phyloP scores from a whole-genome alignment of 1,284 basidiomycete genomes.

The Schizopora paradoxa region DNA sequence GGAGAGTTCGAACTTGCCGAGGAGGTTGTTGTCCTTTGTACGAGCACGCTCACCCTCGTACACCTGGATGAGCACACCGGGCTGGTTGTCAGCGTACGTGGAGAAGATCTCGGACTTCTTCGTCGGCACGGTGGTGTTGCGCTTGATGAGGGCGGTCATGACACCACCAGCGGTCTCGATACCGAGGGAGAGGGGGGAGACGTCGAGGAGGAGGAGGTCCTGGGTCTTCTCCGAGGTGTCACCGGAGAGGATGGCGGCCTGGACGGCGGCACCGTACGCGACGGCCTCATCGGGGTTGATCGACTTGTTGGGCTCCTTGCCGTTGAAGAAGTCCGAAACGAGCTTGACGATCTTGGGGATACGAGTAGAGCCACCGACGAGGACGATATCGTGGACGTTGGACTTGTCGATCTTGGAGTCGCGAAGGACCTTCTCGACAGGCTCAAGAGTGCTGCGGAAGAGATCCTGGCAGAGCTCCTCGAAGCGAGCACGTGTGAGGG shows the following conservation, averaged over 20 bases:
- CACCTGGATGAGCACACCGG: constrained; percentile 97
- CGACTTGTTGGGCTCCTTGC: constrained; percentile 92
- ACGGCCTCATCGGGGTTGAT: constrained; percentile 99
- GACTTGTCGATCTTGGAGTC: constrained; percentile 98
- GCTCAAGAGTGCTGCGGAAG: constrained; percentile 96
- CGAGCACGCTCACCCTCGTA: constrained; percentile 99
- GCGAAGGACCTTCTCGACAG: constrained; percentile 97
- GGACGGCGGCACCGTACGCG: constrained; percentile 98
- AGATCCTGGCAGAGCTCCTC: constrained; percentile 97
- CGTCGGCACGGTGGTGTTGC: constrained; percentile 98
- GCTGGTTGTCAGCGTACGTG: constrained; percentile 99
- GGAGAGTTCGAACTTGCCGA: constrained; percentile 98
- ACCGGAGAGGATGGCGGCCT: constrained; percentile 96
- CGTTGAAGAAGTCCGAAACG: constrained; percentile 98
- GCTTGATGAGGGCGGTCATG: constrained; percentile 96
- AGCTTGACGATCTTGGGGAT: constrained; percentile 98
- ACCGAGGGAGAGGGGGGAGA: constrained; percentile 92
- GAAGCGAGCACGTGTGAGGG: constrained; percentile 97
- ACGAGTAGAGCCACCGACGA: constrained; percentile 98
- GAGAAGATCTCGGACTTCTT: constrained; percentile 99
- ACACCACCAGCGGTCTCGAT: constrained; percentile 99
- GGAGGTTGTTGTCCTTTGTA: constrained; percentile 99
- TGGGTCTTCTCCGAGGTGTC: constrained; percentile 98
- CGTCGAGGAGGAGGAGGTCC: constrained; percentile 95
- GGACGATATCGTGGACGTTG: constrained; percentile 93